Evolutionary conservation across 73 alveolate genomes (phyloP), one percentile per base, ranked within the genome.

Genomic region (Effrenium voratum): DNA sequence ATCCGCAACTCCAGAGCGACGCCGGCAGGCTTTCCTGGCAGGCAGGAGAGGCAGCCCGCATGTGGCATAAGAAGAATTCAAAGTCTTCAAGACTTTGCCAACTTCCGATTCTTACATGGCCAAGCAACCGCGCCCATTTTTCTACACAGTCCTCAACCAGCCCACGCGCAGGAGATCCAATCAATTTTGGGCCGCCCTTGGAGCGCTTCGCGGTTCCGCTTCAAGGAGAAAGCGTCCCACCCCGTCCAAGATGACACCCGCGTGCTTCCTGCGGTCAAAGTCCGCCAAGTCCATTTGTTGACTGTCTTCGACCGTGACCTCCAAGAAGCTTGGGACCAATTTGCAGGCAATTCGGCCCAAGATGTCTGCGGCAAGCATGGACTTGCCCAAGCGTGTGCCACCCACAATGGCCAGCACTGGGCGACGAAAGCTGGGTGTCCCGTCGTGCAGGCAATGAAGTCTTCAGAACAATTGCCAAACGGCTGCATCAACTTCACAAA

Each of bases 331-430:
- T n/a, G 10, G 10, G 68, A 55, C 32, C 68, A 55, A 19, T 5
- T 5, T 16, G 38, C 6, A 2, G 34, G 72, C 80, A 26, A 83
- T 13, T 28, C 93, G 34, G 15, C 40, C 40, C 43, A 83, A 36
- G 45, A 83, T 40, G 38, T 83, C 41, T 16, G 30, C 59, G 8
- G 93, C 93, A 3, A 83, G 36, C 52, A 83, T n/a, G 0, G 80
- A 83, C 60, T 83, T 83, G 6, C 93, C 93, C 49, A 83, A 36
- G 26, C 77, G 79, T 22, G 93, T 83, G 76, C 93, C 77, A 12
- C 93, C 93, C 50, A 83, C 93, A 12, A 50, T 83, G 55, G 93
- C 93, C 52, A 83, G 55, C 41, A 83, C 30, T 1, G 93, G 93
- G 41, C 93, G n/a, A 4, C 93, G 93, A 16, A 83, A 52, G 0